Percentiles rank a stretch among this genome's conserved stretches.
phyloP scores from a whole-genome alignment of 169 alveolate species.

The Plasmodium malariae region DNA sequence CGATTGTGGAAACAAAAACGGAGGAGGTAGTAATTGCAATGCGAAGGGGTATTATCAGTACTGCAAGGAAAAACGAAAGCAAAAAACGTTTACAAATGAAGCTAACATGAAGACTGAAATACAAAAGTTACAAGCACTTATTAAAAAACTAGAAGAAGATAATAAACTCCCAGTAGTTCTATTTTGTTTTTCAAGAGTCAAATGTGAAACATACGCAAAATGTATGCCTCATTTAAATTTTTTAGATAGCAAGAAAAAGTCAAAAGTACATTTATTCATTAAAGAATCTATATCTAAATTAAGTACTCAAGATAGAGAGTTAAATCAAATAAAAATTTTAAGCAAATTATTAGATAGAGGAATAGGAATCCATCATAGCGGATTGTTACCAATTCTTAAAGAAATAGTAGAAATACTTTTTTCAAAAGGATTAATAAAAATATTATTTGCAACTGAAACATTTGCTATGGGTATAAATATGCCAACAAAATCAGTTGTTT shows the following conservation, averaged over 20 bases:
- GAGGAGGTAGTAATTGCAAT: not conserved
- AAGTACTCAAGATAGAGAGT: conserved; percentile 89
- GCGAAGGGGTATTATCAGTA: conserved; percentile 42
- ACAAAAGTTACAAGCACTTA: conserved; percentile 87
- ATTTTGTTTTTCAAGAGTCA: conserved; percentile 95
- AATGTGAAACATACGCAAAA: conserved; percentile 93
- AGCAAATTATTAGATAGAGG: conserved; percentile 93
- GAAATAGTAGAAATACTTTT: conserved; percentile 98
- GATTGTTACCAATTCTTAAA: conserved; percentile 97
- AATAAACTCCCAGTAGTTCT: conserved; percentile 96
- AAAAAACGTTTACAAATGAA: conserved; percentile 57
- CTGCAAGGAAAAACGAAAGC: conserved; percentile 59
- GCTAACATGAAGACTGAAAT: conserved; percentile 86
- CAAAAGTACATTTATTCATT: conserved; percentile 90
- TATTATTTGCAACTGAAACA: conserved; percentile 98
- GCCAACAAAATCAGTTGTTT: conserved; percentile 99
- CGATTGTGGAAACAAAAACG: not conserved
- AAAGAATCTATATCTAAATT: conserved; percentile 88
- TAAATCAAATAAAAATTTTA: conserved; percentile 92
- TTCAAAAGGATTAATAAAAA: conserved; percentile 96
- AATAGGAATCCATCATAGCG: conserved; percentile 99
- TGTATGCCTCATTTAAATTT: conserved; percentile 88
- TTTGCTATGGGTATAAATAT: conserved; percentile 99
- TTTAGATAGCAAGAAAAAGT: conserved; percentile 88
- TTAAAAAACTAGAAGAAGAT: conserved; percentile 84